phyloP scores from a whole-genome alignment of 2,329 filamentous ascomycete species.

The Xylariaceae sp. region DNA sequence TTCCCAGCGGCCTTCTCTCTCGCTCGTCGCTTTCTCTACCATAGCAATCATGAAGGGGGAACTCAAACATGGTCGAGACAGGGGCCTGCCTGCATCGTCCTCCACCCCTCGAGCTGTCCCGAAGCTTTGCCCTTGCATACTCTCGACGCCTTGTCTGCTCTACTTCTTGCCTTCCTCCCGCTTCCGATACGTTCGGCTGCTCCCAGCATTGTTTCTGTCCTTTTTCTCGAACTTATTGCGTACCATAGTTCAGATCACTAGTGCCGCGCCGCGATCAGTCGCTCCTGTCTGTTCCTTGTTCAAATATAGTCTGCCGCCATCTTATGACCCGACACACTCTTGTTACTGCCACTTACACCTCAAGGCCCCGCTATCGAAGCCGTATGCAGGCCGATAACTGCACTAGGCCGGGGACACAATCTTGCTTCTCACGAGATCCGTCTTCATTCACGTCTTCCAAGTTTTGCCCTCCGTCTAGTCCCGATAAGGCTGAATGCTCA shows the following conservation, averaged over 20 bases:
- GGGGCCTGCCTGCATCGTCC: slow-evolving; percentile 20
- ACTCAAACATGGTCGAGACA: slow-evolving; percentile 23
- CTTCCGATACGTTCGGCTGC: slow-evolving; percentile 24
- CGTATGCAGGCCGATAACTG: slow-evolving; percentile 23
- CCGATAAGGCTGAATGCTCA: slow-evolving; percentile 29
- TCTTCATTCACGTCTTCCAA: slow-evolving; percentile 20
- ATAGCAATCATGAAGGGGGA: slow-evolving; percentile 23
- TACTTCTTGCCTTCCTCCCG: slow-evolving; percentile 25
- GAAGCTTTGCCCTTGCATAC: slow-evolving; percentile 24
- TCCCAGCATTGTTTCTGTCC: slow-evolving; percentile 16
- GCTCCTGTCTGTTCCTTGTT: background rate
- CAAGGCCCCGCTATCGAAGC: slow-evolving; percentile 18
- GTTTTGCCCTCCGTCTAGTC: slow-evolving; percentile 20
- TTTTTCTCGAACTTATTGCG: slow-evolving; percentile 13
- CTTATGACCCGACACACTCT: background rate
- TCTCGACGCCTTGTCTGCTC: slow-evolving; percentile 5
- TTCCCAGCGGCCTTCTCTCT: slow-evolving; percentile 18
- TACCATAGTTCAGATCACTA: slow-evolving; percentile 15
- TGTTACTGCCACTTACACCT: background rate
- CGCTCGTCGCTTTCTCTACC: slow-evolving; percentile 20
- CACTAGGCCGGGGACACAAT: slow-evolving; percentile 19
- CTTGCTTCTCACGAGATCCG: slow-evolving; percentile 9
- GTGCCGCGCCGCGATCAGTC: slow-evolving; percentile 2
- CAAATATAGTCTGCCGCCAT: background rate
- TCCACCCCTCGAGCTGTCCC: slow-evolving; percentile 10